Base-by-base conservation (phyloP, 208 protist genomes). In the Eutreptiella sp. region DNA sequence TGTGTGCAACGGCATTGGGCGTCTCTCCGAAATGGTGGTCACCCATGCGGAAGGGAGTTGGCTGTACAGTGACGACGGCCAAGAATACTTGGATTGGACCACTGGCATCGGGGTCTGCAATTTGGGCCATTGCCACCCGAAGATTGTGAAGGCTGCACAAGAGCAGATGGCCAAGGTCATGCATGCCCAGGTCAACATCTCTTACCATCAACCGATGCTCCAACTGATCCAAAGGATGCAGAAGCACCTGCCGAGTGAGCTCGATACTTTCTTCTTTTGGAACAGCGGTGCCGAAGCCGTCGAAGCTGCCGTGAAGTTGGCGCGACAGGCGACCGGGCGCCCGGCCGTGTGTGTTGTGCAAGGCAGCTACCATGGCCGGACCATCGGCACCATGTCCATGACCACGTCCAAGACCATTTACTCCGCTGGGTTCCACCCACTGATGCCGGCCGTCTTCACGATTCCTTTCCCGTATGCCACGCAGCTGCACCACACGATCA, bases 291-390 rank as follows among this genome's bases (percentile, higher is more conserved):
- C 77, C 0, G 77, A 84, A 42, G 73, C 78, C 1, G 67, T 79
- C 24, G 78, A 84, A 31, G 70, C 68, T 3, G 70, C 73, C 9
- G 28, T 84, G 2, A 84, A 84, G 48, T 52, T 84, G 4, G 73
- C 74, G 9, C 38, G 75, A 1, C 43, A 69, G 9, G 29, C 31
- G n/a, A 79, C 73, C 29, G 45, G 60, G 24, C 36, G 53, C 47
- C 48, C 24, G 14, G 76, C 75, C 59, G 50, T 79, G 23, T 45
- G 75, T 24, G 46, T 52, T 24, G 28, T 75, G 11, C 59, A 77
- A 5, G 72, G 72, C 24, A 58, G 66, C 19, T 79, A 71, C 42
- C 73, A 79, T 53, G 73, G 73, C 9, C 50, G 73, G 16, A 76
- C 73, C 16, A 45, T 73, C 2, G 50, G 31, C 27, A 68, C 72